Percentiles rank a stretch among this genome's conserved stretches.
These are phyloP conservation scores for Crucibulum laeve DNA, from an alignment of 768 basidiomycete genomes.

Conservation along the genomic window DNA sequence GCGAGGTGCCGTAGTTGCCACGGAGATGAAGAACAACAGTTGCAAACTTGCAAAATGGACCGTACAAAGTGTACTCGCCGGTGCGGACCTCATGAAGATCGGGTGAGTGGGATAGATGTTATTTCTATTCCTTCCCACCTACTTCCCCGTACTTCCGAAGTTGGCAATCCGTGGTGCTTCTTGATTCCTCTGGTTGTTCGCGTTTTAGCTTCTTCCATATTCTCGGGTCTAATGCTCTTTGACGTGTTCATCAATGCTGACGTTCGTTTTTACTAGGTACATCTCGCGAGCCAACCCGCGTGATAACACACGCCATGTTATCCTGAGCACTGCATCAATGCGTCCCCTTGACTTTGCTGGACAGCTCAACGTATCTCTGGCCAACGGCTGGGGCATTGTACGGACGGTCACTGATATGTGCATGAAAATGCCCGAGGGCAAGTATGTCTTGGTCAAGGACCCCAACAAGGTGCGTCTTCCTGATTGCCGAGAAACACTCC, in stretches of 20 bases:
- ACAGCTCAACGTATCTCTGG: constrained; percentile 91
- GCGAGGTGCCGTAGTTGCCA: constrained; percentile 95
- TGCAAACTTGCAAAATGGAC: constrained; percentile 98
- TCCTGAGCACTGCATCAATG: constrained; percentile 91
- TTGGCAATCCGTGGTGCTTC: too few relatives aligned
- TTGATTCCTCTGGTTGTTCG: too few relatives aligned
- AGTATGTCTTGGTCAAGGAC: constrained; percentile 96
- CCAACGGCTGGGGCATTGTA: constrained; percentile 99
- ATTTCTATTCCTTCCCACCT: neutral
- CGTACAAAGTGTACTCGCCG: constrained; percentile 90
- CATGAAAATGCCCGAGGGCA: constrained; percentile 97
- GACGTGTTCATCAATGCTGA: constrained; percentile 10
- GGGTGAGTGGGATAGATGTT: constrained; percentile 57
- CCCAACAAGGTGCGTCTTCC: constrained; percentile 80
- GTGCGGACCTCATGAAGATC: constrained; percentile 95
- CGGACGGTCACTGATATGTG: constrained; percentile 91
- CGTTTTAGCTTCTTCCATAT: too few relatives aligned
- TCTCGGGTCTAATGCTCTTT: constrained; percentile 8
- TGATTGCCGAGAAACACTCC: constrained; percentile 6
- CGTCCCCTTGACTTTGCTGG: constrained; percentile 91
- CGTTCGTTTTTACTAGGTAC: constrained; percentile 51
- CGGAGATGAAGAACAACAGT: constrained; percentile 99
- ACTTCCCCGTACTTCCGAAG: neutral
- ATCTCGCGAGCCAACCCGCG: constrained; percentile 92
- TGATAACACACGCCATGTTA: constrained; percentile 93